Evolutionary conservation across 108 stramenopile species (phyloP), one percentile per base, ranked within the genome.

Genomic region (Schizochytrium sp.): DNA sequence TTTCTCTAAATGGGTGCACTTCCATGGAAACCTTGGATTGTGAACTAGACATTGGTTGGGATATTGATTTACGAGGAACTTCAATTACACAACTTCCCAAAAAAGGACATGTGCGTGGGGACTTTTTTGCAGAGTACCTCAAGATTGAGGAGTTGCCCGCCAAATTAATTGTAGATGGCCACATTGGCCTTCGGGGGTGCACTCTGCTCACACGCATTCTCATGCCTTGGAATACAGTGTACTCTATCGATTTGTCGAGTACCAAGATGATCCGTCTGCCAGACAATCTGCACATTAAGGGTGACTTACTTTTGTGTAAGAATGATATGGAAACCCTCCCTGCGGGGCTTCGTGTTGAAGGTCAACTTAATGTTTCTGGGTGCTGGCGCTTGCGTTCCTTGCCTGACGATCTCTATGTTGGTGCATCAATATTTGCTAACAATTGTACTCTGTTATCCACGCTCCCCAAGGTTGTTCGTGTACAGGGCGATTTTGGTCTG

Each of bases 351-450:
- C 76, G 76, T 38, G 76, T 83, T 47, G 76, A 83, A 10, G 76
- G 76, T 28, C 47, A 55, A 8, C 47, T 83, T 17, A 55, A 83
- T 53, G 2, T 83, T 5, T 3, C 76, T 10, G 76, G 76, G 5
- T 49, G 50, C 28, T 40, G 47, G 28, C 49, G 55, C 49, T 53
- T 83, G 8, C 50, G 50, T 53, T 38, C 2, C 50, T 10, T 83
- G 10, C 76, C 76, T 13, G 76, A 83, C 3, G 76, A 83, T 53
- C 76, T 83, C 53, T 47, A 47, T n/a, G 76, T 83, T 10, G 76
- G 1, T 40, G 40, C 28, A 38, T 83, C 76, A 5, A 55, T 83
- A n/a, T 38, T 55, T 5, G 50, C 53, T 8, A 83, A 55, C 47
- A 53, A 2, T 53, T 83, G 76, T 53, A 5, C 28, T 17, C 15